Base-by-base conservation (phyloP, 352 stramenopile genomes). In the Globisporangium camurandrum region DNA sequence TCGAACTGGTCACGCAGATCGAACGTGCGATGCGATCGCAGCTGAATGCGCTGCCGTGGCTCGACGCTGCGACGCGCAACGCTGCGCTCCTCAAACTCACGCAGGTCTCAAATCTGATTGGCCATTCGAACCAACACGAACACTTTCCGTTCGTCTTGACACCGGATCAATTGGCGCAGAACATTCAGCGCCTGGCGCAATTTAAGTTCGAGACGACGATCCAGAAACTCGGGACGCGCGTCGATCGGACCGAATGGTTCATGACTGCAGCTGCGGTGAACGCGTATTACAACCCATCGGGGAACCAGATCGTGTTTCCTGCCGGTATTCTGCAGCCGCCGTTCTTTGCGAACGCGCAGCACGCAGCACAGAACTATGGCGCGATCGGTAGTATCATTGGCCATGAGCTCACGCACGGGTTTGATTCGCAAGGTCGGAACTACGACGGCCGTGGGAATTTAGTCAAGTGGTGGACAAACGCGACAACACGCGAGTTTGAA, bases 351-450 rank as follows among this genome's bases (percentile, higher is more conserved):
- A 71, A 69, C 20, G 64, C 75, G 26, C 66, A 64, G 0, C 87
- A 97, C 36, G 68, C 89, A 30, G 85, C 89, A 10, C 84, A 93
- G 2, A 98, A 98, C 53, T 98, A 94, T 59, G 95, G 95, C 14
- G 80, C 75, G 2, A 98, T 98, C 55, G 91, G 93, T 16, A 87
- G 77, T 11, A 73, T 98, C 41, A 95, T 98, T 44, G 95, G 90
- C 4, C 93, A 98, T 56, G 95, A 98, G 62, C 92, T 98, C 64
- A 98, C 90, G 2, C 95, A 98, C 58, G 93, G 91, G 5, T 98
- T 97, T 62, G 95, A 98, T 56, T 84, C 95, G 43, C 82, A 93
- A 28, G 94, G 93, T 5, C 69, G 85, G 33, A 94, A 96, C 53
- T 97, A 85, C 48, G 76, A 87, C 46, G 87, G 65, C 41, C 59